Base-by-base conservation (phyloP, 2,329 filamentous ascomycete genomes). In the Massarina eburnea region DNA sequence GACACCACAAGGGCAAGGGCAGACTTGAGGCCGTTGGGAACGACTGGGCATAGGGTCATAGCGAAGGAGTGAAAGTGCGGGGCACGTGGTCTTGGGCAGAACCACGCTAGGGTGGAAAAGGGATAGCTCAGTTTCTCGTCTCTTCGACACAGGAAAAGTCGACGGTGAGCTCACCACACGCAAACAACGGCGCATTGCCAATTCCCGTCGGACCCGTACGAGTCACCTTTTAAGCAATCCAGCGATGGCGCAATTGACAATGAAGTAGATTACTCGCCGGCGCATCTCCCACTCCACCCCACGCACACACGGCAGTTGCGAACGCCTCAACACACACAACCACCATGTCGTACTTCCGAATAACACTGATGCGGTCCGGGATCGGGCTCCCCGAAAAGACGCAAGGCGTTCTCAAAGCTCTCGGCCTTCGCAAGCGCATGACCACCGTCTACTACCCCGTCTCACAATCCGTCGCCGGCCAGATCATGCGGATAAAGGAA, bases 401-500 rank as follows among this genome's bases (percentile, higher is more conserved):
- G 49, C 82, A 83, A 67, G 89, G 88, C 66, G 89, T 92, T 17
- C 87, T 96, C 45, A 80, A 85, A 51, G 88, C 91, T 15, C 86
- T 96, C 49, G 91, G 91, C 45, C 82, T 96, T 54, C 88, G 85
- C 62, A 89, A 88, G 70, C 88, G 91, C 62, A 85, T 86, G 80
- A 85, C 85, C 64, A 92, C 88, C 43, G 91, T 96, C 62, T 96
- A 95, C 78, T 87, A 95, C 72, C 88, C 89, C 29, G 90, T 95
- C 51, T 81, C 81, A 51, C 83, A 85, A 33, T 84, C 90, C 57
- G 84, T 89, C 51, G 91, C 91, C 8, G 91, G 91, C 67, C 90
- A 95, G 76, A 89, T 96, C 64, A 86, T 96, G 79, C 86, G 87
- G 72, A 90, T 96, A 60, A 96, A 96, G 77, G 91, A 96, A 74